phyloP scores from a whole-genome alignment of 179 eudicot species.

The Vitellaria paradoxa region DNA sequence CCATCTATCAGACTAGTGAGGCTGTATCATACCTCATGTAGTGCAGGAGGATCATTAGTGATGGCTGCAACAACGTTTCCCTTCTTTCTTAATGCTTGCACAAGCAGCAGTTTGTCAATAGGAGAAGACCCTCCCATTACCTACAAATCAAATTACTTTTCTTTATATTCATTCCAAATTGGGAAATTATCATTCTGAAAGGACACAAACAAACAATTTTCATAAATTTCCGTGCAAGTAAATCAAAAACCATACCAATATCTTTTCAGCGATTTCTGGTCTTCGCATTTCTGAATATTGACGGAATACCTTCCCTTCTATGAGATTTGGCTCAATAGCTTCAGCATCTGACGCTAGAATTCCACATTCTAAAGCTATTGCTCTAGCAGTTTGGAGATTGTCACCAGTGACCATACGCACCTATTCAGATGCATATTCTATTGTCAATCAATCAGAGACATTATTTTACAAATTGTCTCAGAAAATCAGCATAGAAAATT shows the following conservation, averaged over 20 bases:
- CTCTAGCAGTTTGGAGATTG: slow-evolving; percentile 87
- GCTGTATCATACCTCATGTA: slow-evolving; percentile 49
- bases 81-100: slow-evolving; percentile 81
- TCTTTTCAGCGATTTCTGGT: slow-evolving; percentile 65
- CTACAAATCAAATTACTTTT: slow-evolving; percentile 27
- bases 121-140: slow-evolving; percentile 99
- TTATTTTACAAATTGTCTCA: too few relatives aligned
- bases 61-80: slow-evolving; percentile 97
- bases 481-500: too few relatives aligned
- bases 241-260: slow-evolving; percentile 51
- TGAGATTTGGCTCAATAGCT: slow-evolving; percentile 71
- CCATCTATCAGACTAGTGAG: not conserved
- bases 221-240: not conserved
- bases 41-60: slow-evolving; percentile 97
- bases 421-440: slow-evolving; percentile 29
- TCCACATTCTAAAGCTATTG: slow-evolving; percentile 96
- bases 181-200: not conserved
- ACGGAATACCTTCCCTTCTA: slow-evolving; percentile 86
- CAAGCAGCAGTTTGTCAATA: slow-evolving; percentile 83
- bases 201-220: not conserved
- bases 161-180: too few relatives aligned
- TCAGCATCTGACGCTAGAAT: slow-evolving; percentile 77
- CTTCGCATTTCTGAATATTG: slow-evolving; percentile 52
- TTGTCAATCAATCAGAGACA: not conserved
- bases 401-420: slow-evolving; percentile 99